Conservation (phyloP, 257 asterid species). For the Ligustrum vulgare region DNA sequence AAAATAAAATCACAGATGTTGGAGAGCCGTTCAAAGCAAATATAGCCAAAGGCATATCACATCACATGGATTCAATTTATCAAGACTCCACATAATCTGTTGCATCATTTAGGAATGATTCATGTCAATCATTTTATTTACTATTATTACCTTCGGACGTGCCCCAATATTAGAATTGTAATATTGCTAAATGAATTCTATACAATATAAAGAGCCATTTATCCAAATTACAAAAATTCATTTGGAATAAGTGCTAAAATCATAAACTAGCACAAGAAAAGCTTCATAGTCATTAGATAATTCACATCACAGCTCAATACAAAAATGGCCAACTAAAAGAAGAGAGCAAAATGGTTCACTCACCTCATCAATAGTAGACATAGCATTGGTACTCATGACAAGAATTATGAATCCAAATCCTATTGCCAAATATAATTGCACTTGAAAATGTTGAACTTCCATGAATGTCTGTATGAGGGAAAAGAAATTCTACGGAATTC, state of each 20-base stretch:
- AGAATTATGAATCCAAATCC: conserved; percentile 24
- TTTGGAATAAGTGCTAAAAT: no score
- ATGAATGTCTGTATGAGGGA: conserved; percentile 24
- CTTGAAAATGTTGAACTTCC: conserved; percentile 25
- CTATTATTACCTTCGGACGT: no score
- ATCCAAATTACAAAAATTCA: background rate
- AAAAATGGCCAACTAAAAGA: background rate
- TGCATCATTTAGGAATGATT: background rate
- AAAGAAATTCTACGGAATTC: background rate
- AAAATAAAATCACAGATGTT: background rate
- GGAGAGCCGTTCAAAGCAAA: background rate
- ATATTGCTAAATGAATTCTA: no score
- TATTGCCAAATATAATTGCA: conserved; percentile 5
- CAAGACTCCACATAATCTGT: background rate
- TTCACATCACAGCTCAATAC: background rate
- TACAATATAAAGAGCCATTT: background rate
- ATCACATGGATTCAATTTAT: background rate
- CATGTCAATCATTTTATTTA: background rate
- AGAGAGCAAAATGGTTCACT: conserved; percentile 21
- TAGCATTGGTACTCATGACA: conserved; percentile 16
- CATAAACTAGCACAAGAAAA: background rate
- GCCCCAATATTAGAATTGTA: background rate
- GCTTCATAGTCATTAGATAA: background rate
- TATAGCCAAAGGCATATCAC: background rate
- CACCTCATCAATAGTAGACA: conserved; percentile 30